phyloP scores from a whole-genome alignment of 305 asterid genomes.

The Lippia alba region DNA sequence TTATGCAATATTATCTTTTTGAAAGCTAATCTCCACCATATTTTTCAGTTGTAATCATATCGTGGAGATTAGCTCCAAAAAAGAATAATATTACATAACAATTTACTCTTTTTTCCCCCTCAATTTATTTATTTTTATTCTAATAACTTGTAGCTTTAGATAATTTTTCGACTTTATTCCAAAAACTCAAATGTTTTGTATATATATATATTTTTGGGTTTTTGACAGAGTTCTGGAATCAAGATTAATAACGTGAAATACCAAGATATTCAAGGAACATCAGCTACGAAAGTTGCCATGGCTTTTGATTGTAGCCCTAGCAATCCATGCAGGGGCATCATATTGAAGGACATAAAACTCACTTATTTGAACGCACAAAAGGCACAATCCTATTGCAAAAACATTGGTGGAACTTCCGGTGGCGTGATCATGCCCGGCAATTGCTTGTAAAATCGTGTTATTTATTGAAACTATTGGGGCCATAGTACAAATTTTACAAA shows the following conservation, averaged over 20 bases:
- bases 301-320: slow-evolving; percentile 56
- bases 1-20: too few species aligned
- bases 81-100: too few species aligned
- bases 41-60: too few species aligned
- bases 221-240: slow-evolving; percentile 51
- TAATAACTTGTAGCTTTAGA: too few species aligned
- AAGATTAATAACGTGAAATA: slow-evolving; percentile 57
- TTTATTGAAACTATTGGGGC: too few species aligned
- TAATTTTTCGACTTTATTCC: too few species aligned
- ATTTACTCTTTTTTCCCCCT: not conserved
- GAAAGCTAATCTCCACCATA: too few species aligned
- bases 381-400: slow-evolving; percentile 58
- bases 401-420: slow-evolving; percentile 44
- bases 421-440: slow-evolving; percentile 52
- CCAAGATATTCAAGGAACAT: slow-evolving; percentile 57
- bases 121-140: not conserved
- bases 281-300: slow-evolving; percentile 54
- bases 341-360: slow-evolving; percentile 52
- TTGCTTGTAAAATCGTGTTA: slow-evolving; percentile 45
- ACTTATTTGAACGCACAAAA: slow-evolving; percentile 46
- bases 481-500: too few species aligned
- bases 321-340: slow-evolving; percentile 52
- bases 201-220: not conserved
- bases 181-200: too few species aligned
- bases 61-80: too few species aligned